Evolutionary conservation across 176 grass and related monocot species (phyloP).

Genomic region (Zea luxurians): DNA sequence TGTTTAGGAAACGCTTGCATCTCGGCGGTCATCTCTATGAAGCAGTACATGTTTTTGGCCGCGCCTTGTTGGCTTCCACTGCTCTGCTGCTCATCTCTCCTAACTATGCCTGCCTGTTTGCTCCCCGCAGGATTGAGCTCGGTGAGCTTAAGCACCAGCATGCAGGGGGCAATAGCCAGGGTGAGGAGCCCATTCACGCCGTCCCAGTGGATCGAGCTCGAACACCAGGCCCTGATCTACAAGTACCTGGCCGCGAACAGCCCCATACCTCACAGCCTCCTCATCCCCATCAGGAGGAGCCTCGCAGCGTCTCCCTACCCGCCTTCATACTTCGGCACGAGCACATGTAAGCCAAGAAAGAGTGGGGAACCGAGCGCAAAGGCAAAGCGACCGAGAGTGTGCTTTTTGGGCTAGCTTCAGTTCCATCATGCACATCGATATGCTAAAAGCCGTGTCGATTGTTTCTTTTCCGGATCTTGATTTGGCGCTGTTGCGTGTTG

Average conservation of each 20-base stretch:
- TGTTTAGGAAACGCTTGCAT: constrained; percentile 40
- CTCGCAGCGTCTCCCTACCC: constrained; percentile 63
- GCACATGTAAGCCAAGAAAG: constrained; percentile 61
- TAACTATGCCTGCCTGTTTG: constrained; percentile 1
- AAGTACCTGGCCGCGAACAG: constrained; percentile 82
- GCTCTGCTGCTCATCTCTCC: constrained; percentile 40
- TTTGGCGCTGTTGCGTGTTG: constrained; percentile 29
- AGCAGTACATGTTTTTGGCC: constrained; percentile 43
- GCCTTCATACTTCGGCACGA: constrained; percentile 68
- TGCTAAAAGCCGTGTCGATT: constrained; percentile 42
- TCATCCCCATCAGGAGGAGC: constrained; percentile 78
- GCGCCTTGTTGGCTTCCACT: constrained; percentile 31
- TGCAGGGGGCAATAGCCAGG: constrained; percentile 72
- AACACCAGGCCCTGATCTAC: constrained; percentile 96
- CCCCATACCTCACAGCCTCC: constrained; percentile 70
- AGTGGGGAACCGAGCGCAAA: not conserved
- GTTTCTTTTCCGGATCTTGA: constrained; percentile 42
- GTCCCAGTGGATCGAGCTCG: constrained; percentile 94
- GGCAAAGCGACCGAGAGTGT: constrained; percentile 22
- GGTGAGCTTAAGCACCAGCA: constrained; percentile 57
- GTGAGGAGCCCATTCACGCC: constrained; percentile 85
- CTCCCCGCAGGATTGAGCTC: constrained; percentile 49
- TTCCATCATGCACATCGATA: constrained; percentile 36
- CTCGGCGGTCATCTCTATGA: constrained; percentile 32
- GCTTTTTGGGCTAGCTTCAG: constrained; percentile 35